Conservation (phyloP, 495 filamentous ascomycete species). For the Glarea lozoyensis region DNA sequence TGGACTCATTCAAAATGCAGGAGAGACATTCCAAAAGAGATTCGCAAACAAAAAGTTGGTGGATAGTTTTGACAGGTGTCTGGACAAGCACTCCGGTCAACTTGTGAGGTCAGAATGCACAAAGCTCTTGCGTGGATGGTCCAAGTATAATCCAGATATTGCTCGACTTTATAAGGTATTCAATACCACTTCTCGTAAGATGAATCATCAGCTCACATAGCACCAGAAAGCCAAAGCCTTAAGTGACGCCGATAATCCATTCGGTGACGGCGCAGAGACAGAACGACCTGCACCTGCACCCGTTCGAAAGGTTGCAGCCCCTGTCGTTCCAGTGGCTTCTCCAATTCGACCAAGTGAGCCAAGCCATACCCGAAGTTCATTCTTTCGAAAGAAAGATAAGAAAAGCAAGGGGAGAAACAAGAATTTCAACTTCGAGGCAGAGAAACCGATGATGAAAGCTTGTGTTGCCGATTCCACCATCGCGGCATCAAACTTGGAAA, state of each 20-base stretch:
- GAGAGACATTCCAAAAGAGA: conserved; percentile 72
- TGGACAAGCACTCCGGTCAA: conserved; percentile 72
- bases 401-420: conserved; percentile 38
- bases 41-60: conserved; percentile 92
- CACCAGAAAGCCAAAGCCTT: conserved; percentile 75
- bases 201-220: background rate
- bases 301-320: conserved; percentile 12
- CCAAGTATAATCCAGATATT: conserved; percentile 85
- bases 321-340: no score
- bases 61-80: conserved; percentile 84
- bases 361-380: no score
- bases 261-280: conserved; percentile 54
- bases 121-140: conserved; percentile 82
- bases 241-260: conserved; percentile 60
- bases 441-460: conserved; percentile 75
- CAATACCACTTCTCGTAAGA: background rate
- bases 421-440: conserved; percentile 75
- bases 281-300: conserved; percentile 16
- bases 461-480: conserved; percentile 79
- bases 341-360: no score
- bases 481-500: conserved; percentile 82
- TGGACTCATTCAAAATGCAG: conserved; percentile 89
- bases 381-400: conserved; percentile 31
- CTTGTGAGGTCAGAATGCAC: conserved; percentile 81
- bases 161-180: conserved; percentile 64